Conservation (phyloP, 2,329 filamentous ascomycete species). For the Aspergillus piperis region DNA sequence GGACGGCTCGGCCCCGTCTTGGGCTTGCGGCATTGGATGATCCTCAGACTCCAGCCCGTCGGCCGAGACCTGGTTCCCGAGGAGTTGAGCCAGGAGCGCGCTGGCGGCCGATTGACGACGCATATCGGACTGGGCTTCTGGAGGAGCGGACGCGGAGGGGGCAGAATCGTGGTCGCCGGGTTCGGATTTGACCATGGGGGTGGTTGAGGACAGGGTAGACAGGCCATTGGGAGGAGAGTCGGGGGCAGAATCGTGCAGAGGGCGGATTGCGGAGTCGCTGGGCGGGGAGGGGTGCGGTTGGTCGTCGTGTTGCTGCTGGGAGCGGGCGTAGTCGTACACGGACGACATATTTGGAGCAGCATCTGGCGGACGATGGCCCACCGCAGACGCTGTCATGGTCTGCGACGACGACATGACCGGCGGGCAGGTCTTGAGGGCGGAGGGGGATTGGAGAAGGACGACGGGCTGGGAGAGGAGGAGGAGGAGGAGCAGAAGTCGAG, state of each 20-base stretch:
- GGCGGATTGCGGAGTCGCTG: slow-evolving; percentile 43
- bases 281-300: slow-evolving; percentile 29
- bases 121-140: slow-evolving; percentile 33
- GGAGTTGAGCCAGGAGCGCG: slow-evolving; percentile 44
- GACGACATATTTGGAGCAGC: slow-evolving; percentile 44
- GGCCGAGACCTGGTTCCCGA: slow-evolving; percentile 36
- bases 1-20: slow-evolving; percentile 9
- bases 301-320: slow-evolving; percentile 22
- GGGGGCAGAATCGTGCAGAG: slow-evolving; percentile 41
- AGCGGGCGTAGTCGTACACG: slow-evolving; percentile 41
- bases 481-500: slow-evolving; percentile 17
- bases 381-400: slow-evolving; percentile 50
- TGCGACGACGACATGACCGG: slow-evolving; percentile 50
- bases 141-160: slow-evolving; percentile 22
- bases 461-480: slow-evolving; percentile 16
- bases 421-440: slow-evolving; percentile 26
- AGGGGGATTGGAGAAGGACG: slow-evolving; percentile 17
- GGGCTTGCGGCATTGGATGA: slow-evolving; percentile 5
- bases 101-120: slow-evolving; percentile 45
- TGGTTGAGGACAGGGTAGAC: slow-evolving; percentile 28
- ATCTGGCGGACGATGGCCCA: slow-evolving; percentile 49
- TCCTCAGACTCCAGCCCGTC: slow-evolving; percentile 13
- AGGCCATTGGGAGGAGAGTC: slow-evolving; percentile 30
- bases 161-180: slow-evolving; percentile 24
- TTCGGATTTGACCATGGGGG: slow-evolving; percentile 34